phyloP scores from a whole-genome alignment of 106 monocot species.

The Amphibolis antarctica region DNA sequence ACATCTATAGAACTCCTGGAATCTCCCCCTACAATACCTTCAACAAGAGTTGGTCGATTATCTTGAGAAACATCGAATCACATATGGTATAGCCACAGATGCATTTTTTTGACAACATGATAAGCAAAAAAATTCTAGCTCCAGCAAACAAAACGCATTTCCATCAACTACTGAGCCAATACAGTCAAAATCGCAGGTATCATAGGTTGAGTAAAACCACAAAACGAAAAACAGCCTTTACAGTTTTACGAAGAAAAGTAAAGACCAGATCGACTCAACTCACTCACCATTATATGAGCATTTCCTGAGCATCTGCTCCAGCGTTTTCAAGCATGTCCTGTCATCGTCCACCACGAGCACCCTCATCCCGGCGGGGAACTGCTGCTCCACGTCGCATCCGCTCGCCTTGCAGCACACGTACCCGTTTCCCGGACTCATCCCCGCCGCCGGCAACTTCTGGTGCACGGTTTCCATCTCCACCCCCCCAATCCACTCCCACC shows the following conservation, averaged over 20 bases:
- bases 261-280: not conserved
- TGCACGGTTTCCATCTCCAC: not conserved
- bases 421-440: not conserved
- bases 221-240: not conserved
- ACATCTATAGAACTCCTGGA: no score
- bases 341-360: slow-evolving; percentile 44
- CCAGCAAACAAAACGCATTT: no score
- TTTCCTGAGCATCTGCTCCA: slow-evolving; percentile 30
- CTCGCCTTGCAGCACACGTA: slow-evolving; percentile 1
- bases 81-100: no score
- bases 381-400: slow-evolving; percentile 10
- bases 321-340: slow-evolving; percentile 22
- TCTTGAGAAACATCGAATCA: no score
- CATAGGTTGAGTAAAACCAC: not conserved
- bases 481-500: not conserved
- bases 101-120: no score
- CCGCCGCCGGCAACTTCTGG: slow-evolving; percentile 6
- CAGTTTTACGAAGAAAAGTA: not conserved
- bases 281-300: slow-evolving; percentile 30
- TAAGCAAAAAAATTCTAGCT: no score
- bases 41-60: no score
- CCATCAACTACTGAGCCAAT: no score
- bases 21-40: no score
- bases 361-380: slow-evolving; percentile 33
- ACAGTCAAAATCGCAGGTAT: no score